Percentiles rank a stretch among this genome's conserved stretches.
Conservation (phyloP, 164 flowering plant species). For the Cinnamomum chago region DNA sequence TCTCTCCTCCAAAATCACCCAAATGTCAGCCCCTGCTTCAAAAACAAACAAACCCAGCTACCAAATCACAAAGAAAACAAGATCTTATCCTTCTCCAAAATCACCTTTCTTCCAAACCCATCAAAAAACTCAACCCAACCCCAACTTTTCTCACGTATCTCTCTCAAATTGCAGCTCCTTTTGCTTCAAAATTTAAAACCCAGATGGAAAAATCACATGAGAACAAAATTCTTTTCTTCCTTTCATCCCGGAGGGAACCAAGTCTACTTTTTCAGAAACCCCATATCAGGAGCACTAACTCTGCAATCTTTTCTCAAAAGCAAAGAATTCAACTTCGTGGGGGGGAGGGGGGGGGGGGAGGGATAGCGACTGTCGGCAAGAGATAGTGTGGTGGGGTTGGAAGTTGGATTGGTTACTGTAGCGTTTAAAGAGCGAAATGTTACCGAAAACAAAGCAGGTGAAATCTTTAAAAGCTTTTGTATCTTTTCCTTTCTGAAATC, state of each 20-base stretch:
- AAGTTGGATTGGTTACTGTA: neutral
- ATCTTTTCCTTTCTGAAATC: too few relatives aligned
- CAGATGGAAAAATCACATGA: neutral
- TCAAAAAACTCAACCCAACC: neutral
- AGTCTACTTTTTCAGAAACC: neutral
- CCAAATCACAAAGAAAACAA: neutral
- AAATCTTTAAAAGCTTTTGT: neutral
- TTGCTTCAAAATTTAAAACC: neutral
- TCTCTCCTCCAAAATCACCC: too few relatives aligned
- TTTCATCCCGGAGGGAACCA: neutral
- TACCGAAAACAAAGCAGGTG: neutral
- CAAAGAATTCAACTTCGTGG: neutral
- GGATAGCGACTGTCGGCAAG: constrained; percentile 1
- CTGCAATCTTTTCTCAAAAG: neutral
- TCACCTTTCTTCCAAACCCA: neutral
- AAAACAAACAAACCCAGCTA: neutral
- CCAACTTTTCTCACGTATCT: neutral
- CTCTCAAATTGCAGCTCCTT: neutral
- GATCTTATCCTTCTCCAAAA: neutral
- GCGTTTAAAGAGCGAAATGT: neutral
- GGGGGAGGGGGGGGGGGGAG: neutral
- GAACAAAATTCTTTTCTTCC: neutral
- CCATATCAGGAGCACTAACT: neutral
- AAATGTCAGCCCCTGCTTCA: neutral
- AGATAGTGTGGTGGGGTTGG: neutral